These are phyloP conservation scores for Polyrhizophydium stewartii DNA, from an alignment of 371 early-diverging fungal genomes.

Conservation along the genomic window DNA sequence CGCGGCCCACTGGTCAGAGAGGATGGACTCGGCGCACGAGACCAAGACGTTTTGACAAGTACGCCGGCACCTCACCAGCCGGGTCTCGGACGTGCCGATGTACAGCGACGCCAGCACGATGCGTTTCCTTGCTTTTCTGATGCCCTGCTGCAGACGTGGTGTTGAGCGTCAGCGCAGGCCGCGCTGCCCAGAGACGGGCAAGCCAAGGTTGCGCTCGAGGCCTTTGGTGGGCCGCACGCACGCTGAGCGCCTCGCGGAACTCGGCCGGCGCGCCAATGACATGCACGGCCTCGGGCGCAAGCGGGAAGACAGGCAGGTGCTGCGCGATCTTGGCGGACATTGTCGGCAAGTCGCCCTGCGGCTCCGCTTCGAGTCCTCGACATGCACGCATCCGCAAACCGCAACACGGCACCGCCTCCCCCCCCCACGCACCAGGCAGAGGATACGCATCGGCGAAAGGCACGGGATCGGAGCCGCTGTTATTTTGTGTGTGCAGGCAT, in stretches of 20 bases:
- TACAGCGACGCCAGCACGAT: slow-evolving; percentile 85
- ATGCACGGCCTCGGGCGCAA: slow-evolving; percentile 11
- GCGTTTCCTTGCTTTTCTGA: slow-evolving; percentile 59
- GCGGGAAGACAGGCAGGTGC: slow-evolving; percentile 1
- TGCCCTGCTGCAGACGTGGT: slow-evolving; percentile 24
- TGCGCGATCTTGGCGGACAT: too few species aligned
- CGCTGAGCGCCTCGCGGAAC: slow-evolving; percentile 21
- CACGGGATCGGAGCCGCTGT: too few species aligned
- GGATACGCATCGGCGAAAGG: too few species aligned
- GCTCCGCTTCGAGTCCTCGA: too few species aligned
- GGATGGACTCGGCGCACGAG: background rate
- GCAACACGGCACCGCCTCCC: too few species aligned
- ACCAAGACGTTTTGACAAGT: background rate
- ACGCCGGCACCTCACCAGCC: slow-evolving; percentile 49
- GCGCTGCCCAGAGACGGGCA: background rate
- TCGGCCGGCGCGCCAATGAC: slow-evolving; percentile 25
- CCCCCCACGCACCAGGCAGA: too few species aligned
- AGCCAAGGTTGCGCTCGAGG: background rate
- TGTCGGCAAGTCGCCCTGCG: too few species aligned
- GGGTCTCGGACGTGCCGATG: slow-evolving; percentile 75
- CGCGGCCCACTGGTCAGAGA: too few species aligned
- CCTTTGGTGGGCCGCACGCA: background rate
- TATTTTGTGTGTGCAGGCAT: too few species aligned
- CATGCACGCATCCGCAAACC: too few species aligned
- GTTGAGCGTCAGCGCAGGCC: background rate